Conservation (phyloP, 345 rosid genomes). For the Geranium rotundifolium region DNA sequence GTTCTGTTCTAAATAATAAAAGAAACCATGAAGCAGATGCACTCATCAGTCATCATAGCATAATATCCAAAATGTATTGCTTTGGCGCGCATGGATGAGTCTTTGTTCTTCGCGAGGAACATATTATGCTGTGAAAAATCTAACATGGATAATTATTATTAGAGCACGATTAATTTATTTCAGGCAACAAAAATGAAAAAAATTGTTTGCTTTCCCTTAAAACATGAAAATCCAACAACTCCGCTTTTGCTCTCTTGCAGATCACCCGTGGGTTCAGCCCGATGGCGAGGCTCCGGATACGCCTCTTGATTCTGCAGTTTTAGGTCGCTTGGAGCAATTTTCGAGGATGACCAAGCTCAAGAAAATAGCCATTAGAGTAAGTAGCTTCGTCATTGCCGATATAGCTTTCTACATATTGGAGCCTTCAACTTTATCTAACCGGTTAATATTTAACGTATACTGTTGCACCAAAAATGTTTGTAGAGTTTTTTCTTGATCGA, state of each 20-base stretch:
- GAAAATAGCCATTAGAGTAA: constrained; percentile 83
- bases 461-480: too few species aligned
- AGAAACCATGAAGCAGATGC: too few species aligned
- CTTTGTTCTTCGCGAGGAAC: too few species aligned
- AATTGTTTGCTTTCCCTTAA: too few species aligned
- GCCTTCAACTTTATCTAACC: neutral
- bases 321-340: constrained; percentile 74
- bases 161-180: neutral
- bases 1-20: too few species aligned
- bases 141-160: too few species aligned
- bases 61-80: too few species aligned
- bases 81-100: too few species aligned
- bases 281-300: constrained; percentile 79
- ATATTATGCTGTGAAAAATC: too few species aligned
- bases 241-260: constrained; percentile 24
- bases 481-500: too few species aligned
- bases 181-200: neutral
- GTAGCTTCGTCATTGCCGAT: constrained; percentile 5
- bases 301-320: constrained; percentile 89
- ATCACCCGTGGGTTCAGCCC: constrained; percentile 90
- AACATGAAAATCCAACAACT: neutral
- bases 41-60: too few species aligned
- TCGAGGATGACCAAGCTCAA: constrained; percentile 95
- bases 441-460: too few species aligned
- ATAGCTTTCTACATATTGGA: neutral